These are phyloP conservation scores for Dendryphion nanum DNA, from an alignment of 2,329 filamentous ascomycete genomes.

Conservation along the genomic window DNA sequence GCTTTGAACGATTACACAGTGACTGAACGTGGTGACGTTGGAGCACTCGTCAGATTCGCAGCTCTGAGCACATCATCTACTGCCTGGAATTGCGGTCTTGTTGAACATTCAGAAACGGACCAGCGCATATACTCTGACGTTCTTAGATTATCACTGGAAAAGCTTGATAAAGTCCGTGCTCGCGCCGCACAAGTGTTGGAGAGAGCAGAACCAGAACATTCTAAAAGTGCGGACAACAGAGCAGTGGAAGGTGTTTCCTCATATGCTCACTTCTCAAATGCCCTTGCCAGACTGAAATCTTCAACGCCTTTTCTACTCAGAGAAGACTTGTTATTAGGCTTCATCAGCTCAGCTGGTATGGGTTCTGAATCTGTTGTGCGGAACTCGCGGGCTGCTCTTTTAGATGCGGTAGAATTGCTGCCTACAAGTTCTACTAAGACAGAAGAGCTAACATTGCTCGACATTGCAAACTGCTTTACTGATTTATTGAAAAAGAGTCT, in stretches of 20 bases:
- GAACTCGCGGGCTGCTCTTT: constrained; percentile 64
- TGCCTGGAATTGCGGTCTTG: constrained; percentile 25
- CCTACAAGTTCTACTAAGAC: constrained; percentile 8
- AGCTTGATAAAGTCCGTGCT: constrained; percentile 77
- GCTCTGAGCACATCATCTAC: constrained; percentile 67
- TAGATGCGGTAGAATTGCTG: constrained; percentile 40
- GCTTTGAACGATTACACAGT: constrained; percentile 87
- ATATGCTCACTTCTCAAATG: constrained; percentile 55
- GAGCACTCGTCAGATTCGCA: constrained; percentile 79
- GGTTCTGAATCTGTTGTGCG: constrained; percentile 74
- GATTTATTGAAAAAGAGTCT: constrained; percentile 29
- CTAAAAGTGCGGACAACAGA: not conserved
- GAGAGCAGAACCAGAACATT: constrained; percentile 23
- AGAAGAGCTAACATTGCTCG: constrained; percentile 19
- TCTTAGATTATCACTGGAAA: constrained; percentile 77
- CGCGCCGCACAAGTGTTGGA: constrained; percentile 27
- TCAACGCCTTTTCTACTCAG: constrained; percentile 10
- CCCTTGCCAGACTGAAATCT: constrained; percentile 42
- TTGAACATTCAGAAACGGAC: constrained; percentile 14
- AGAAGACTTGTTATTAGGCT: constrained; percentile 60
- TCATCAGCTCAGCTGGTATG: constrained; percentile 72
- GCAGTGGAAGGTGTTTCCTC: constrained; percentile 53
- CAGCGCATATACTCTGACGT: constrained; percentile 39
- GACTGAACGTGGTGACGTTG: constrained; percentile 84
- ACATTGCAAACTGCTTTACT: constrained; percentile 24